Base-by-base conservation (phyloP, 2,329 filamentous ascomycete species). In the Cladosporium austrohemisphaericum region DNA sequence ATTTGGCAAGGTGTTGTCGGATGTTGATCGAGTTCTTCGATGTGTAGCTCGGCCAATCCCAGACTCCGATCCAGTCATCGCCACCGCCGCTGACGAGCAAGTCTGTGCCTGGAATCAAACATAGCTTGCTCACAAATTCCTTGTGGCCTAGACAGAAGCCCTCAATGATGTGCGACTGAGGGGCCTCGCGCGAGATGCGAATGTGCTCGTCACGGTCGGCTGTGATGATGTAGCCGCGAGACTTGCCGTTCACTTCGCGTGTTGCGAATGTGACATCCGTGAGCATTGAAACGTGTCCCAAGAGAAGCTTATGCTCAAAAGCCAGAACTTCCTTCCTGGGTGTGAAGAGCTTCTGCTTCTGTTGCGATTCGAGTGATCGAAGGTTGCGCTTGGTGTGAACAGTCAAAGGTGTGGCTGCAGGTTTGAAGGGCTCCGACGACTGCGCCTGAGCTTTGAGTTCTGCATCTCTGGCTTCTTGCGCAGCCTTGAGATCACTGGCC, bases 201-300 rank as follows among this genome's bases (percentile, higher is more conserved):
- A 98, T 92, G 68, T 98, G 93, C 68, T 89, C 83, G 62, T 88
- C 84, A 52, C 84, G 76, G 65, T 88, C 84, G 14, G 80, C 76
- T 10, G 83, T 86, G 38, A 88, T 68, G 40, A 88, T 79, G 59
- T 84, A 86, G 43, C 66, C 72, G 47, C 76, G 74, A n/a, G 63
- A 57, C 29, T 67, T 67, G 14, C 66, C 66, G 52, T 82, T 52
- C 57, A 71, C 54, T 56, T 74, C 64, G 62, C 74, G 63, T n/a
- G 70, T 71, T 5, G 75, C 76, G 33, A 81, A 74, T 2, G 75
- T 68, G 44, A 96, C 66, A 61, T 88, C 84, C 1, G 91, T 96
- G 41, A 98, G 80, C 81, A 97, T 87, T 1, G 92, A 96, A 11
- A 98, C 93, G 69, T 98, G 93, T 10, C 93, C 93, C 1, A 98